These are phyloP conservation scores for Ophiostoma tasmaniense DNA, from an alignment of 2,329 filamentous ascomycete genomes.

Conservation along the genomic window DNA sequence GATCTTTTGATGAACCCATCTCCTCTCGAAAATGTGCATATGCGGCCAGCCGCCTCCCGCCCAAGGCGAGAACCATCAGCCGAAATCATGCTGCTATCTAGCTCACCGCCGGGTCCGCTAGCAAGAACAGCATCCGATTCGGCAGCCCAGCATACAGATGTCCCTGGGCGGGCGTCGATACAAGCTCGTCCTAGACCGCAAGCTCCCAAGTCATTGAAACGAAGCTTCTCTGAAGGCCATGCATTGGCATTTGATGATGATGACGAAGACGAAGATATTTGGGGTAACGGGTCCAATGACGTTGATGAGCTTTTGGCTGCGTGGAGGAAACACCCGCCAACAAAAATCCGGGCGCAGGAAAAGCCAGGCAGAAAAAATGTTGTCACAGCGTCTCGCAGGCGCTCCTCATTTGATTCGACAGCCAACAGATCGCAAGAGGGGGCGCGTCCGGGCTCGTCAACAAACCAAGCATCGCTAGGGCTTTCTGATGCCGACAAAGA, in stretches of 20 bases:
- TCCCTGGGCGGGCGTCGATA: neutral
- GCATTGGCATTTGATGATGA: conserved; percentile 13
- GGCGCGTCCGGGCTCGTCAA: neutral
- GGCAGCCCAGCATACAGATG: neutral
- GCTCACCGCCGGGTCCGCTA: neutral
- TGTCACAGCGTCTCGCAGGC: neutral
- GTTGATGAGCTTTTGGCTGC: neutral
- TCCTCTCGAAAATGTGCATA: neutral
- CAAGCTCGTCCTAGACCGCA: neutral
- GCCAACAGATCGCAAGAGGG: neutral
- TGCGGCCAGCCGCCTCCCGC: neutral
- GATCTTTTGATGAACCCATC: conserved; percentile 7
- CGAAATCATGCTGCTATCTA: conserved; percentile 6
- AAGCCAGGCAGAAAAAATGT: neutral
- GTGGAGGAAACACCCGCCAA: neutral
- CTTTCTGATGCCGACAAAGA: conserved; percentile 20
- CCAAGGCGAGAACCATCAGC: neutral
- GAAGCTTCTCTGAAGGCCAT: conserved; percentile 16
- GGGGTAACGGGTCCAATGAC: neutral
- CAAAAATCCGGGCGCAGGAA: neutral
- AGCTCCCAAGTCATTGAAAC: neutral
- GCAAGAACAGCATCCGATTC: neutral
- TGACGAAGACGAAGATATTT: conserved; percentile 16
- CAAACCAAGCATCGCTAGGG: conserved; percentile 8
- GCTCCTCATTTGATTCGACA: neutral